Evolutionary conservation across 441 rosid genomes (phyloP), one percentile per base, ranked within the genome.

Genomic region (Adansonia gregorii): DNA sequence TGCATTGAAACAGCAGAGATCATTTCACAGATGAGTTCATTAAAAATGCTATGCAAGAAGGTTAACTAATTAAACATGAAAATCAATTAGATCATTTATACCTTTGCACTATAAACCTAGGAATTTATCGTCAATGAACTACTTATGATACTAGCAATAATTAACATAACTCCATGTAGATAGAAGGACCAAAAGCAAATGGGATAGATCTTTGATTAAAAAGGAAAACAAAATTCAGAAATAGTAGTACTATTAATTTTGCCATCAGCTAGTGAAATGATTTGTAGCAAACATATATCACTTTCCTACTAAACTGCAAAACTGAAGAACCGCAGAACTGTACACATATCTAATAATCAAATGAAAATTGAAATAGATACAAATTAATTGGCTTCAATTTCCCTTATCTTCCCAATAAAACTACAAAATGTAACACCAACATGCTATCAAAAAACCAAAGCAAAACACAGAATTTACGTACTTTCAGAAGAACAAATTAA

Each of bases 381-480:
- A 68, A 4, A 48, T 48, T 48, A n/a, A 8, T n/a, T 14, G 2
- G 9, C 49, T 66, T 66, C 22, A n/a, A 41, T 66, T 66, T 15
- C 2, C 51, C 12, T 12, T 46, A 46, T 56, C 8, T 68, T 12
- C 19, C 10, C 9, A 43, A 67, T 67, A 41, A 43, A 43, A 67
- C 39, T 12, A 6, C 6, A 20, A 68, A 68, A 52, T 52, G 60
- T 71, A 43, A 52, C 61, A 70, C 73, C 41, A 24, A 48, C 14
- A 9, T 46, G 20, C 17, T 24, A 48, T 68, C 15, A 41, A 9
- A 48, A 71, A 27, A 52, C 12, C 4, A 48, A 68, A 67, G 2
- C 14, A 58, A 72, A 55, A 39, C 14, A 14, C 31, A 41, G 60
- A 72, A 55, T 41, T 72, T 72, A 68, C 80, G 79, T 74, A 70